These are phyloP conservation scores for Cyclotella cryptica DNA, from an alignment of 108 stramenopile genomes.

Conservation along the genomic window DNA sequence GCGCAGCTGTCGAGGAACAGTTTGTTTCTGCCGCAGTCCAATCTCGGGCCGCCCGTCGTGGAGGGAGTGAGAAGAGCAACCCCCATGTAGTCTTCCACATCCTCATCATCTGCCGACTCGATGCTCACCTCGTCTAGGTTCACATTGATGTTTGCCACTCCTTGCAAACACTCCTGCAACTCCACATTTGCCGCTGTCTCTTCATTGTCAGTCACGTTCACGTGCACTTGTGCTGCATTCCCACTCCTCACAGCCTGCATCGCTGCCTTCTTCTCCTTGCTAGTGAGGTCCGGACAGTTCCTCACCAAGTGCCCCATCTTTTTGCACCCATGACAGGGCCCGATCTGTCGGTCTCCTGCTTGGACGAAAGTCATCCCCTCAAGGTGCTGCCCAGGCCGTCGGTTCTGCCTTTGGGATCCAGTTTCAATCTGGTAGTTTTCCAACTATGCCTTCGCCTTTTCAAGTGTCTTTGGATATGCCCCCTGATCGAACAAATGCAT, in stretches of 20 bases:
- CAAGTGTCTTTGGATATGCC: too few species aligned
- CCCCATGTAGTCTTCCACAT: background rate
- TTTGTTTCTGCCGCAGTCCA: background rate
- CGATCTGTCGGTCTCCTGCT: background rate
- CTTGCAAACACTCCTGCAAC: conserved; percentile 1
- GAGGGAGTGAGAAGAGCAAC: background rate
- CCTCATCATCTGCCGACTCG: background rate
- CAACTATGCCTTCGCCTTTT: background rate
- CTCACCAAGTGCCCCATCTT: too few species aligned
- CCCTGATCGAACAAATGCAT: too few species aligned
- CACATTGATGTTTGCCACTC: too few species aligned
- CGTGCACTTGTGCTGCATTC: background rate
- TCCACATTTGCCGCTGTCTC: too few species aligned
- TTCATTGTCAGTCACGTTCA: background rate
- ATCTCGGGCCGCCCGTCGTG: background rate
- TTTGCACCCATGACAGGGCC: background rate
- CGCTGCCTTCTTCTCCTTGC: background rate
- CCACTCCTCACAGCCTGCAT: background rate
- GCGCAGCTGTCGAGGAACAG: conserved; percentile 20
- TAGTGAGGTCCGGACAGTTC: background rate
- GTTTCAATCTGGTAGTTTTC: background rate
- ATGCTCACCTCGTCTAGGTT: background rate
- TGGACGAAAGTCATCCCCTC: background rate
- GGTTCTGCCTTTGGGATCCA: background rate
- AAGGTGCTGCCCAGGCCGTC: background rate